A percentile compares a stretch with the other conserved stretches of the same genome.
Conservation (phyloP, 1,139 yeast genomes). For the Saccharomyces hybrid region DNA sequence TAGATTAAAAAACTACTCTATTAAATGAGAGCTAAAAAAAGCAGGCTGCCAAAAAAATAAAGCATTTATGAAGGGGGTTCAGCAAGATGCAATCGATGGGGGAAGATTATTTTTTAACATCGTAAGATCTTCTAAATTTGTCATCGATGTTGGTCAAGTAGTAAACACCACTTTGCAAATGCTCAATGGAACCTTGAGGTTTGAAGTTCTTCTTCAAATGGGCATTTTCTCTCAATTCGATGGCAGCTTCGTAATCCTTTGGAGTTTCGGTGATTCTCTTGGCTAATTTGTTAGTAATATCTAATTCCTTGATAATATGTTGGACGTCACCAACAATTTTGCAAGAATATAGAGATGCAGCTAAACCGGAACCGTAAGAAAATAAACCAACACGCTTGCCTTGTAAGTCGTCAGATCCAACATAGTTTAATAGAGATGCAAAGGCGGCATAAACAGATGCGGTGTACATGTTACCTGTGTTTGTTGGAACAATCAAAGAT, state of each 20-base stretch:
- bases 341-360: conserved; percentile 79
- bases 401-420: conserved; percentile 65
- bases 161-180: conserved; percentile 67
- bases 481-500: conserved; percentile 81
- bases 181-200: conserved; percentile 74
- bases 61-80: conserved; percentile 1
- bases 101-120: conserved; percentile 43
- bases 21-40: not conserved
- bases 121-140: conserved; percentile 77
- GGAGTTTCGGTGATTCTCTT: conserved; percentile 62
- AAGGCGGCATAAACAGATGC: conserved; percentile 88
- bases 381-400: conserved; percentile 84
- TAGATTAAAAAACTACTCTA: not conserved
- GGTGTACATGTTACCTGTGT: conserved; percentile 98
- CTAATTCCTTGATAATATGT: conserved; percentile 53
- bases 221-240: conserved; percentile 80
- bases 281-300: conserved; percentile 61
- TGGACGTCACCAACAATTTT: conserved; percentile 77
- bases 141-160: conserved; percentile 82
- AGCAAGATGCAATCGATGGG: not conserved
- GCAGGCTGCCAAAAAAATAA: not conserved
- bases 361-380: conserved; percentile 97
- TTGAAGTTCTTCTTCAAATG: conserved; percentile 71
- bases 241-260: conserved; percentile 69
- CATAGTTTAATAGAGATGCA: conserved; percentile 69